Conservation (phyloP, 352 stramenopile species). For the Globisporangium echinulatum region DNA sequence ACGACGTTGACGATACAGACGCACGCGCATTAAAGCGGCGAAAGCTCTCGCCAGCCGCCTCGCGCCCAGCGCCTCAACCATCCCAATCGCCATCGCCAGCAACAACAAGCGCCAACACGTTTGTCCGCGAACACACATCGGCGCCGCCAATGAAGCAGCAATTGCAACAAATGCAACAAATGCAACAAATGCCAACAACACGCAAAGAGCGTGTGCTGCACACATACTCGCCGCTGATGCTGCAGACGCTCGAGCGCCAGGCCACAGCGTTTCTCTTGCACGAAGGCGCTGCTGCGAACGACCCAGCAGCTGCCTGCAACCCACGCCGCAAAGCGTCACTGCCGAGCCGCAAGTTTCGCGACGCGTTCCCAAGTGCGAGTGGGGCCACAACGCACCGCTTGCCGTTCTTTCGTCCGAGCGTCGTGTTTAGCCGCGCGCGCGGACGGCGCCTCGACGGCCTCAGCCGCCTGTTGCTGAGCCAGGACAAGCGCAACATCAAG, state of each 20-base stretch:
- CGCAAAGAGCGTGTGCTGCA: constrained; percentile 34
- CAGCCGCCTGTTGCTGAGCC: constrained; percentile 42
- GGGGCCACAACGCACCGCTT: constrained; percentile 22
- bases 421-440: constrained; percentile 42
- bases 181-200: too few relatives aligned
- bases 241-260: constrained; percentile 31
- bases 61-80: too few relatives aligned
- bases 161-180: too few relatives aligned
- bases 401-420: constrained; percentile 39
- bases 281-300: too few relatives aligned
- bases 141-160: background rate
- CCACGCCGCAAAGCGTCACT: too few relatives aligned
- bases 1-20: too few relatives aligned
- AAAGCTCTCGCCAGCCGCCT: background rate
- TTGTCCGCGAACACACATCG: constrained; percentile 4
- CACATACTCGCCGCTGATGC: constrained; percentile 22
- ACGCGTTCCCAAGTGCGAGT: constrained; percentile 26
- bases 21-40: constrained; percentile 1
- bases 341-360: constrained; percentile 13
- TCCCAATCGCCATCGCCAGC: too few relatives aligned
- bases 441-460: constrained; percentile 29
- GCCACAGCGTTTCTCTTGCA: constrained; percentile 17
- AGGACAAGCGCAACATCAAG: constrained; percentile 63
- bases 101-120: background rate
- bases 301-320: too few relatives aligned